These are phyloP conservation scores for Pseudozyma hubeiensis DNA, from an alignment of 1,284 basidiomycete genomes.

Conservation along the genomic window DNA sequence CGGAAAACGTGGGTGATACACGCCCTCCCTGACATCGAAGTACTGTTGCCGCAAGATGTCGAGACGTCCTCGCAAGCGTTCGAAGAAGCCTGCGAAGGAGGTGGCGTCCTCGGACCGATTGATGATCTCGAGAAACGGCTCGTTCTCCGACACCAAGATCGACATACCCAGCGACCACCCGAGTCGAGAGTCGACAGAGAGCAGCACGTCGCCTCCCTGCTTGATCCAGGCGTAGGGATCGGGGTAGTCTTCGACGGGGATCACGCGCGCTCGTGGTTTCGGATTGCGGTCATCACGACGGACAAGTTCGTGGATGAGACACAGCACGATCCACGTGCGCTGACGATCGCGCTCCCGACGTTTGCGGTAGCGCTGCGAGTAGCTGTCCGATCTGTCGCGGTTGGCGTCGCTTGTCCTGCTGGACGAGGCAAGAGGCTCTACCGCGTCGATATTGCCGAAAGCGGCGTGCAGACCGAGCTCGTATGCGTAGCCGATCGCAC, in stretches of 20 bases:
- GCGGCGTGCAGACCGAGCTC: constrained; percentile 64
- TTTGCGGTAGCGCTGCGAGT: constrained; percentile 6
- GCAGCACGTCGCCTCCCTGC: constrained; percentile 32
- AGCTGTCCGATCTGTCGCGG: constrained; percentile 22
- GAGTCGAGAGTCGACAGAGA: constrained; percentile 40
- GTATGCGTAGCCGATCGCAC: constrained; percentile 67
- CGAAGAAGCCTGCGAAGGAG: constrained; percentile 39
- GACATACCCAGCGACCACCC: constrained; percentile 45
- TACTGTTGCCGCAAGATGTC: constrained; percentile 31
- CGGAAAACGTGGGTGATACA: constrained; percentile 30
- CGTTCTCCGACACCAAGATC: constrained; percentile 28
- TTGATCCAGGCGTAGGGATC: constrained; percentile 42
- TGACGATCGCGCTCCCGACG: constrained; percentile 47
- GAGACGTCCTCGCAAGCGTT: constrained; percentile 30
- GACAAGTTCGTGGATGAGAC: constrained; percentile 42
- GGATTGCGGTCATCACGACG: constrained; percentile 30
- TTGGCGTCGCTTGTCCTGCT: neutral
- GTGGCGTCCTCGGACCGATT: constrained; percentile 29
- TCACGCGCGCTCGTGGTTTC: constrained; percentile 28
- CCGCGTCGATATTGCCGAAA: constrained; percentile 16
- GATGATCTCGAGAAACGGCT: constrained; percentile 34
- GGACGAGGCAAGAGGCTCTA: neutral
- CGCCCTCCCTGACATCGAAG: constrained; percentile 34
- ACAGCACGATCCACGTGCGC: constrained; percentile 51
- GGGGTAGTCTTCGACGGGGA: constrained; percentile 41